These are phyloP conservation scores for Phaeoacremonium minimum DNA, from an alignment of 2,329 filamentous ascomycete species.

Conservation along the genomic window DNA sequence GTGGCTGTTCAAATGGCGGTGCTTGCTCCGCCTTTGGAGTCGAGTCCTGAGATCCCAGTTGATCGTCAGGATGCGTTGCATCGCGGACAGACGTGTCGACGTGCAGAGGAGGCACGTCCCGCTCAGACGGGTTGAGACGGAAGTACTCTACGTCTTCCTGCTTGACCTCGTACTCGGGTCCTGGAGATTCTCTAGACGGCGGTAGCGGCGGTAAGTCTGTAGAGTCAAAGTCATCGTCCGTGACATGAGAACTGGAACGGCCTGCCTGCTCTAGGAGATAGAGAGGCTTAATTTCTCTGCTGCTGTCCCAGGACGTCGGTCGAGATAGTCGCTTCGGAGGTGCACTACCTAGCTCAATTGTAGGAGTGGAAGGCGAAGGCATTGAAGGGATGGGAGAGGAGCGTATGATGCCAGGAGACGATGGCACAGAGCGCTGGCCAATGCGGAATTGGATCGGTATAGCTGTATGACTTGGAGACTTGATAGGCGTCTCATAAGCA, in stretches of 20 bases:
- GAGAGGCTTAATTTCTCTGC: constrained; percentile 72
- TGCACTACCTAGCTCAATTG: too few relatives aligned
- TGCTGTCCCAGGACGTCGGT: constrained; percentile 58
- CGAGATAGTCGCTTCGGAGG: constrained; percentile 35
- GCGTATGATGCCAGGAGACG: constrained; percentile 32
- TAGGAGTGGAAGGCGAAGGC: constrained; percentile 20
- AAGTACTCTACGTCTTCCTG: constrained; percentile 22
- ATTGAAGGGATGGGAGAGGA: constrained; percentile 29
- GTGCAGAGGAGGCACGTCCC: constrained; percentile 19
- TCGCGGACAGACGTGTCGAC: constrained; percentile 38
- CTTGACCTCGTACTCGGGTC: constrained; percentile 20
- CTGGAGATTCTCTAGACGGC: constrained; percentile 27
- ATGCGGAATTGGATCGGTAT: constrained; percentile 54
- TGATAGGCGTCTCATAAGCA: constrained; percentile 39
- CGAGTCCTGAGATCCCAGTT: constrained; percentile 59
- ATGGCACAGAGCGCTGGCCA: constrained; percentile 38
- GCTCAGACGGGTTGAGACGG: constrained; percentile 1
- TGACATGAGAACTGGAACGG: constrained; percentile 19
- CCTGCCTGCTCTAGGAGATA: constrained; percentile 68
- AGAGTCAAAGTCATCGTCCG: constrained; percentile 19
- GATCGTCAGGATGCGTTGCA: constrained; percentile 33
- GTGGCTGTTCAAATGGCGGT: too few relatives aligned
- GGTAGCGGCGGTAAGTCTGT: constrained; percentile 43
- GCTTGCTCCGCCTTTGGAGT: constrained; percentile 73
- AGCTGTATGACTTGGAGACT: constrained; percentile 52